Evolutionary conservation across 2,329 filamentous ascomycete species (phyloP), one percentile per base, ranked within the genome.

Genomic region (Alternaria novae-zelandiae): DNA sequence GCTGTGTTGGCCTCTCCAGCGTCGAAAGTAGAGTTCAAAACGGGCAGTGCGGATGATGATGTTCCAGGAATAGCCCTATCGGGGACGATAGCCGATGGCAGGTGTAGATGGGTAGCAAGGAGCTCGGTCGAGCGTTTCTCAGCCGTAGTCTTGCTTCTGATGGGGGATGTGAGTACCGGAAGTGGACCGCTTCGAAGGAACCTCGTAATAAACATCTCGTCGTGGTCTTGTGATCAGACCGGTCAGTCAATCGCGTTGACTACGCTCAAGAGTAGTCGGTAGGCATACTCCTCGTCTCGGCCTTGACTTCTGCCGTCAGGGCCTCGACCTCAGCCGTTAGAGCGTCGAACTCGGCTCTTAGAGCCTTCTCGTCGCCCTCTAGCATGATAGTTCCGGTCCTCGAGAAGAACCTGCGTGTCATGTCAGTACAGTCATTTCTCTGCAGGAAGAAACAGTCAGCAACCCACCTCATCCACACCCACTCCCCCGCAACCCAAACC

Each of bases 301-400:
- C 9, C 26, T 46, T 28, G 15, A 21, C 41, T n/a, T 57, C 56
- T 2, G 67, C 69, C 15, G 47, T 66, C n/a, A 75, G 55, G 8
- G 61, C 45, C 62, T 70, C 70, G 54, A 74, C 73, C 3, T 70
- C 66, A n/a, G 71, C 73, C 6, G 68, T 64, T 7, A 75, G 60
- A 17, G 26, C 9, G 46, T 53, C 32, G 11, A 21, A 45, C n/a
- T 57, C 56, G 7, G 67, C 69, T 28, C 44, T 65, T 11, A 75
- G 55, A 8, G 61, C 45, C 63, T 70, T 73, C 47, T 75, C 73
- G 2, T 70, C 66, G 15, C 72, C 73, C 17, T 69, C 65, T 5
- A 75, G 64, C 54, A 69, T 68, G 51, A 75, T 70, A 28, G 21
- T 26, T 28, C 69, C 65, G 21, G 54, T 47, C 12, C 46, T 58